Base-by-base conservation (phyloP, 257 asterid genomes). In the Penstemon eatonii region DNA sequence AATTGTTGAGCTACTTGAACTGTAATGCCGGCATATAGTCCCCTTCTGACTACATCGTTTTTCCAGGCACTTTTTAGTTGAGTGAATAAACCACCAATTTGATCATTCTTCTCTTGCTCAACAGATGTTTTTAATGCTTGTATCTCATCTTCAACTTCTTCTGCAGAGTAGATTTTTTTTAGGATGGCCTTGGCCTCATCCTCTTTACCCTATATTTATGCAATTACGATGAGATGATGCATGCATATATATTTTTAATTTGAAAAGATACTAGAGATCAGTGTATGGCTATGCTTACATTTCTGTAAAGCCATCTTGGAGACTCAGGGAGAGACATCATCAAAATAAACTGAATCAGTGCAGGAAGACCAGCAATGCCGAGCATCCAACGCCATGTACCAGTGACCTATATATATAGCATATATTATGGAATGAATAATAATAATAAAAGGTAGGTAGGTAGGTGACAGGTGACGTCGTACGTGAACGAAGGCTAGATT, bases 1-100 rank as follows among this genome's bases (percentile, higher is more conserved):
- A 86, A 86, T 45, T 86, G 87, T 72, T 83, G 89, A 47, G 89
- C 89, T 71, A 86, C 89, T 62, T 86, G 92, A 65, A 80, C 89
- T 0, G 86, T 72, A 5, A 86, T 65, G 53, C 89, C 92, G 0
- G 92, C 89, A 5, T 72, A 78, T 5, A 84, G 73, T 3, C 78
- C 89, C 68, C 93, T 76, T 18, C 93, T 62, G 33, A 84, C 81
- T 3, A 78, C 77, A 25, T 73, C 79, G 18, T 75, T 82, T 4
- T 61, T 57, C 89, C 83, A 84, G 5, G 86, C 87, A 7, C 70
- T 56, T 67, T 37, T 75, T 0, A 82, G 40, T 73, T 78, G 78
- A 49, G 74, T 41, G 25, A 84, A 18, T 5, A 74, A 18, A 39
- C 79, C 69, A 0, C 72, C 78, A 3, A 6, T 61, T 63, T 55